Percentiles rank a stretch among this genome's conserved stretches.
These are phyloP conservation scores for Tuber melanosporum DNA, from an alignment of 495 filamentous ascomycete species.

Conservation along the genomic window DNA sequence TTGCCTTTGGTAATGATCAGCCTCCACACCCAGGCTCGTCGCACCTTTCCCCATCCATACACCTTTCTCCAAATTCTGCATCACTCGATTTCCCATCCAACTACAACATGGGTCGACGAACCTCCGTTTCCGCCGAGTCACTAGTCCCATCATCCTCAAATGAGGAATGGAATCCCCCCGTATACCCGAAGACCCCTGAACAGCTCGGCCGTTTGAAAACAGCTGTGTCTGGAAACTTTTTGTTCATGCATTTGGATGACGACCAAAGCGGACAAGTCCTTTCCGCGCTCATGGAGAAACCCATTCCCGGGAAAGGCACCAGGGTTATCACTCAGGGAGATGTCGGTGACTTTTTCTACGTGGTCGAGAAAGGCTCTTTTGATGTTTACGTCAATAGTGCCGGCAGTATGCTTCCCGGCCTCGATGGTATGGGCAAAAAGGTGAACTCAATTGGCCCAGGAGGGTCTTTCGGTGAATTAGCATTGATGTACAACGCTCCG, in stretches of 20 bases:
- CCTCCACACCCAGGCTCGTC: conserved; percentile 33
- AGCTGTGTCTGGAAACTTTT: conserved; percentile 81
- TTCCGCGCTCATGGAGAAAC: conserved; percentile 87
- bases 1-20: conserved; percentile 50
- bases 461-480: conserved; percentile 94
- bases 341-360: conserved; percentile 94
- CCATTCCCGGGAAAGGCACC: conserved; percentile 81
- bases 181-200: conserved; percentile 71
- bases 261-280: conserved; percentile 82
- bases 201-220: conserved; percentile 71
- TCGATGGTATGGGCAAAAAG: conserved; percentile 74
- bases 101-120: conserved; percentile 87
- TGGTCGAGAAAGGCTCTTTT: conserved; percentile 85
- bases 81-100: conserved; percentile 77
- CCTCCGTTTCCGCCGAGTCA: conserved; percentile 93
- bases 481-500: conserved; percentile 97
- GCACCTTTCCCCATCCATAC: conserved; percentile 42
- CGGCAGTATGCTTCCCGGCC: conserved; percentile 73
- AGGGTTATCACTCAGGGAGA: conserved; percentile 91
- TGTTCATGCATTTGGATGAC: conserved; percentile 91
- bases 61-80: conserved; percentile 29
- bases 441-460: conserved; percentile 79
- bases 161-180: conserved; percentile 85
- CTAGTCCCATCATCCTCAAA: conserved; percentile 76
- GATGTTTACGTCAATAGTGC: conserved; percentile 81